Base-by-base conservation (phyloP, 441 rosid genomes). In the Breynia disticha region DNA sequence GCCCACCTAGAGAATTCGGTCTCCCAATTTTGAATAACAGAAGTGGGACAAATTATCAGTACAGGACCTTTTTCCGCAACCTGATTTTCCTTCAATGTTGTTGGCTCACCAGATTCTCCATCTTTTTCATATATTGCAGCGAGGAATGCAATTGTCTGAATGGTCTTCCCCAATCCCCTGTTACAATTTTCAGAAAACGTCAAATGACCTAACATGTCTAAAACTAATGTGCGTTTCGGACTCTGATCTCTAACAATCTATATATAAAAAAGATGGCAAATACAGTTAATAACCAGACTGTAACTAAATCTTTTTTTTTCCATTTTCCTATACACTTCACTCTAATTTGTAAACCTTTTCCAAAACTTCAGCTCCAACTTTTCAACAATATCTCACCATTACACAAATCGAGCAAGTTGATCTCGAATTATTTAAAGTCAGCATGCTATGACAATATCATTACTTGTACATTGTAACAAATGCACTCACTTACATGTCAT, bases 111-210 rank as follows among this genome's bases (percentile, higher is more conserved):
- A 21, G 63, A 53, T 18, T 90, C 93, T 58, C 74, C 68, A 16
- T 88, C 95, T 73, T 88, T 87, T 55, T 72, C 75, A 64, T 63
- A 86, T 41, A 88, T 80, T 50, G 89, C 98, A 58, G 95, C 90
- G 55, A 91, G 80, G 76, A 88, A 88, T 48, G 97, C 91, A 56
- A 91, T 91, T 49, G 91, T 73, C 71, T 91, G 97, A 68, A 91
- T 91, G 32, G 98, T 91, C 75, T 88, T 91, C 59, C 98, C 98
- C 24, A 91, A 74, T 49, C 98, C 98, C 97, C 98, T 91, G 74
- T 32, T 41, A 18, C 38, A 47, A 22, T 10, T 54, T 52, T 57
- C 0, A 2, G 21, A 60, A 19, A 10, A 39, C 11, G 11, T 39
- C 43, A 39, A 39, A 39, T 9, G 11, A 39, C 9, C 43, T 39